Conservation (phyloP, 495 filamentous ascomycete genomes). For the Pseudoneurospora amorphoporcata region DNA sequence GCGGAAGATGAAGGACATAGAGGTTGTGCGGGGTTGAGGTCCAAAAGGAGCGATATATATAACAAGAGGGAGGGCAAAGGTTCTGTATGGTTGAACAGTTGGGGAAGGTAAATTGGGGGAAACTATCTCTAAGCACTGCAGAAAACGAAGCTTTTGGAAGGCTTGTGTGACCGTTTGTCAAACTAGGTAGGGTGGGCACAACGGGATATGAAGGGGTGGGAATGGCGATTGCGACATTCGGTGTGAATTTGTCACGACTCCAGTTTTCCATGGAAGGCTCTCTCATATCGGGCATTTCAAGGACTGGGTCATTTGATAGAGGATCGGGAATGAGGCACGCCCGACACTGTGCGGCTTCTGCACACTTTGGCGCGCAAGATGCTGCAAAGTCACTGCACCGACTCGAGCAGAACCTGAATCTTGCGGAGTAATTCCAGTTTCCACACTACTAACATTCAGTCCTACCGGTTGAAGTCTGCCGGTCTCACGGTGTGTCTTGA, state of each 20-base stretch:
- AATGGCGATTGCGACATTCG: not conserved
- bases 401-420: not conserved
- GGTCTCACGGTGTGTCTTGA: not conserved
- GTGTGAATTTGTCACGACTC: not conserved
- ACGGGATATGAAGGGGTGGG: not conserved
- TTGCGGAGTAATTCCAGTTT: not conserved
- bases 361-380: not conserved
- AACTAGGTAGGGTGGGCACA: not conserved
- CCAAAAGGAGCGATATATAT: slow-evolving; percentile 1
- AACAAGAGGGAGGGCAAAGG: not conserved
- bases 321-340: not conserved
- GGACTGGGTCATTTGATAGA: not conserved
- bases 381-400: not conserved
- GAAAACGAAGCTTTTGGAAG: not conserved
- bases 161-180: not conserved
- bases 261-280: not conserved
- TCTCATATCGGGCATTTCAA: not conserved
- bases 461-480: not conserved
- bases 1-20: slow-evolving; percentile 71
- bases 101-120: not conserved
- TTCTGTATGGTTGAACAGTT: slow-evolving; percentile 6
- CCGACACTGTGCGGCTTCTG: not conserved
- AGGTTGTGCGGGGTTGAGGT: slow-evolving; percentile 6
- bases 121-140: not conserved
- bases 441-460: not conserved